These are phyloP conservation scores for Sphaerostilbella broomeana DNA, from an alignment of 2,329 filamentous ascomycete genomes.

Conservation along the genomic window DNA sequence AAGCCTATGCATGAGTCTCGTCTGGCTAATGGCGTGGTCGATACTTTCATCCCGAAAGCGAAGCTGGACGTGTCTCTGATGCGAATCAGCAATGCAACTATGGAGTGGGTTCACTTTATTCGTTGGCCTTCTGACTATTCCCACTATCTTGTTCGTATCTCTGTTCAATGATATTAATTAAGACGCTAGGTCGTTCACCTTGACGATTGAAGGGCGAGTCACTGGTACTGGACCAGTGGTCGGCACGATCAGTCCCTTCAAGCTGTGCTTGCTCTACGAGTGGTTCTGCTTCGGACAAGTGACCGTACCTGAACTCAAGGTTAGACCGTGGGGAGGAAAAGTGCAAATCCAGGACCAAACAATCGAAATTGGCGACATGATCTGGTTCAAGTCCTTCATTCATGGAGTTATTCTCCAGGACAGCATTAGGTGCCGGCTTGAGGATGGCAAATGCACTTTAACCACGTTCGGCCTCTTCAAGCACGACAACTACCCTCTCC, in stretches of 20 bases:
- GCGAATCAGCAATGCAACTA: conserved; percentile 24
- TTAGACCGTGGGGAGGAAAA: conserved; percentile 22
- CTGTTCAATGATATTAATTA: not conserved
- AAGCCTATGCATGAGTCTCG: no score
- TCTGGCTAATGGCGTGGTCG: conserved; percentile 24
- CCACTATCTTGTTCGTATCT: no score
- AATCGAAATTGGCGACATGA: conserved; percentile 24
- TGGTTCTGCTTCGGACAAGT: conserved; percentile 25
- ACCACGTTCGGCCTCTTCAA: conserved; percentile 20
- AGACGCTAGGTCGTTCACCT: conserved; percentile 23
- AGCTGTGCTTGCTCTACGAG: conserved; percentile 25
- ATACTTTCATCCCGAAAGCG: conserved; percentile 23
- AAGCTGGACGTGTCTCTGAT: conserved; percentile 24
- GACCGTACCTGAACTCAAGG: conserved; percentile 23
- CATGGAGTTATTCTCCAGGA: conserved; percentile 25
- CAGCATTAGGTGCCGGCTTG: conserved; percentile 23
- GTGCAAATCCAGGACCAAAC: conserved; percentile 23
- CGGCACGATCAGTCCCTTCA: conserved; percentile 24
- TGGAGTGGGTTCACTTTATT: no score
- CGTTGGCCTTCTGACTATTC: no score
- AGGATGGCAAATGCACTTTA: conserved; percentile 24
- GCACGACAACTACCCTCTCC: conserved; percentile 20
- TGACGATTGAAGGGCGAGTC: conserved; percentile 25
- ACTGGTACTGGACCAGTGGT: conserved; percentile 25
- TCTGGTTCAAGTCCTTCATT: conserved; percentile 25